These are phyloP conservation scores for Saccharomycopsis vini DNA, from an alignment of 805 yeast species.

Conservation along the genomic window DNA sequence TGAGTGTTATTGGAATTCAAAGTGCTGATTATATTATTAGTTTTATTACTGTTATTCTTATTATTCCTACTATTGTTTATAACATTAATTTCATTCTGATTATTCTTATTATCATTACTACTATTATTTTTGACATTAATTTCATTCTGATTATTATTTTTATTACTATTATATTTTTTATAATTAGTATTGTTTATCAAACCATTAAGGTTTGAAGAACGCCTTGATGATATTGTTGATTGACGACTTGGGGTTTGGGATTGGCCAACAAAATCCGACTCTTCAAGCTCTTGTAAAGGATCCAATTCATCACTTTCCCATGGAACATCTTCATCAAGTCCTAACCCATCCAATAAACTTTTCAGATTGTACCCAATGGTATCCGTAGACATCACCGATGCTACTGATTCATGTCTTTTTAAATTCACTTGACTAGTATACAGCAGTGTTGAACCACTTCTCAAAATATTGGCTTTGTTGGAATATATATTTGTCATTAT, in stretches of 20 bases:
- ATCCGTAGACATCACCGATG: constrained; percentile 12
- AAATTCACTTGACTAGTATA: neutral
- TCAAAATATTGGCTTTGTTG: too few species aligned
- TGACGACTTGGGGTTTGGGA: neutral
- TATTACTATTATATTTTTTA: too few species aligned
- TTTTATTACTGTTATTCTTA: too few species aligned
- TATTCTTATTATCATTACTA: neutral
- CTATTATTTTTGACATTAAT: neutral
- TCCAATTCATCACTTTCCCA: constrained; percentile 4
- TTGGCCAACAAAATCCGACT: neutral
- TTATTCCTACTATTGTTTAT: constrained; percentile 1
- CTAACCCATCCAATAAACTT: constrained; percentile 11
- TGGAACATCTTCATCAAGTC: constrained; percentile 15
- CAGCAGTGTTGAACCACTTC: constrained; percentile 1
- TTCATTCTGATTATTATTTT: too few species aligned
- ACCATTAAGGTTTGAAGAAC: too few species aligned
- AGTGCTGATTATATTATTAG: too few species aligned
- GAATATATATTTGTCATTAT: too few species aligned
- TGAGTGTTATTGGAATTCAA: too few species aligned
- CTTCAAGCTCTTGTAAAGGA: neutral
- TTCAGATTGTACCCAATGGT: constrained; percentile 4
- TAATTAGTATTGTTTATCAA: too few species aligned
- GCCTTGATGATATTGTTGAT: neutral
- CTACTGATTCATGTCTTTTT: constrained; percentile 9
- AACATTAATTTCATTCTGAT: neutral